Evolutionary conservation across 306 rosid species (phyloP).

Genomic region (Notholithocarpus densiflorus): DNA sequence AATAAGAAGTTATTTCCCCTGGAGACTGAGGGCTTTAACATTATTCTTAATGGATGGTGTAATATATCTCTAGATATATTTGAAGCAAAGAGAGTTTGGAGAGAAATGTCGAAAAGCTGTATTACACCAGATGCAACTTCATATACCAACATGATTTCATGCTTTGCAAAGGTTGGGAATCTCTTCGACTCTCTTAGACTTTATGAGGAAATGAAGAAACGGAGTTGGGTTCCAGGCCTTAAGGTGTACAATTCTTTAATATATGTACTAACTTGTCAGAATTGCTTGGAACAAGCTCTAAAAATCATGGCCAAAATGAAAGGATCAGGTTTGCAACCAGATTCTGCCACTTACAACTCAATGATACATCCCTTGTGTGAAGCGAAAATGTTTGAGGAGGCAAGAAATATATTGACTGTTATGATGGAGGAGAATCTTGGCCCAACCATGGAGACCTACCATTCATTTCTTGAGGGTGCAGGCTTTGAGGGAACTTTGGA

Average conservation of each 20-base stretch:
- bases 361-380: conserved; percentile 71
- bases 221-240: conserved; percentile 54
- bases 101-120: conserved; percentile 76
- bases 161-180: conserved; percentile 76
- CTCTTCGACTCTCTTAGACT: conserved; percentile 89
- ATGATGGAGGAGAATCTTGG: conserved; percentile 60
- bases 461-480: conserved; percentile 66
- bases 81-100: conserved; percentile 91
- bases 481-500: conserved; percentile 62
- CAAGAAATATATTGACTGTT: conserved; percentile 49
- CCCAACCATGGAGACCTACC: conserved; percentile 74
- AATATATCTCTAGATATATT: conserved; percentile 51
- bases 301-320: conserved; percentile 61
- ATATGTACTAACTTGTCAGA: conserved; percentile 52
- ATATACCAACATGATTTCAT: conserved; percentile 77
- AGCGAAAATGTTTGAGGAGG: conserved; percentile 57
- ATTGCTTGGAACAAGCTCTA: conserved; percentile 80
- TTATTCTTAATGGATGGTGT: conserved; percentile 89
- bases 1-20: conserved; percentile 79
- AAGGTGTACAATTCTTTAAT: conserved; percentile 71
- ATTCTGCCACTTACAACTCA: conserved; percentile 67
- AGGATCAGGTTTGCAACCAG: conserved; percentile 69
- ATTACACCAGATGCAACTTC: conserved; percentile 70
- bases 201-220: conserved; percentile 82
- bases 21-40: conserved; percentile 59